Evolutionary conservation across 1,139 yeast species (phyloP).

Genomic region (Geotrichum restrictum): DNA sequence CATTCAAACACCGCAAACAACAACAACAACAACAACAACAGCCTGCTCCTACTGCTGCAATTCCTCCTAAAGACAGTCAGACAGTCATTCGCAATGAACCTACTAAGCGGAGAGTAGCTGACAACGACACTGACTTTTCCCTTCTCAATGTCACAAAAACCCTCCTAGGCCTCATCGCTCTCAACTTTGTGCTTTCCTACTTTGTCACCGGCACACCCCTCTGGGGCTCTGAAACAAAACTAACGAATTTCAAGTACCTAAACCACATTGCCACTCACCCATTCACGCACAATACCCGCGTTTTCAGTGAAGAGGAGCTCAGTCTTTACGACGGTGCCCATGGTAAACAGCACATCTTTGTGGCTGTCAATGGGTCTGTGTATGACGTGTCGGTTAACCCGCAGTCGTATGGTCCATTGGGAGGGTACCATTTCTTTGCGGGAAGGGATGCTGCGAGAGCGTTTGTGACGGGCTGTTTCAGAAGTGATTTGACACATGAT

Average conservation of each 20-base stretch:
- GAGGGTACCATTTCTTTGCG: slow-evolving; percentile 57
- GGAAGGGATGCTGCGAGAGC: slow-evolving; percentile 75
- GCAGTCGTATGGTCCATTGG: slow-evolving; percentile 60
- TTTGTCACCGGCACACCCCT: slow-evolving; percentile 38
- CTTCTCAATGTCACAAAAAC: slow-evolving; percentile 46
- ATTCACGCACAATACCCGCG: slow-evolving; percentile 32
- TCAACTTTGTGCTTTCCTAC: slow-evolving; percentile 45
- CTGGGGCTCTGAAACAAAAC: slow-evolving; percentile 49
- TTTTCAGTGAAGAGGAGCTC: slow-evolving; percentile 49
- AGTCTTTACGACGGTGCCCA: slow-evolving; percentile 51
- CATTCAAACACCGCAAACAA: slow-evolving; percentile 6
- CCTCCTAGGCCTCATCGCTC: slow-evolving; percentile 46
- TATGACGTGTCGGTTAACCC: slow-evolving; percentile 63
- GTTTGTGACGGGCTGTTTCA: slow-evolving; percentile 72
- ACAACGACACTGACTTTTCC: slow-evolving; percentile 24
- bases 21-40: not conserved
- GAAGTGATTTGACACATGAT: slow-evolving; percentile 58
- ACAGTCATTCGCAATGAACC: slow-evolving; percentile 17
- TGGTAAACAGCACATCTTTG: slow-evolving; percentile 53
- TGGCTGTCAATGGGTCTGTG: slow-evolving; percentile 64
- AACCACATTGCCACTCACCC: slow-evolving; percentile 31
- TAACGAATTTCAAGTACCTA: slow-evolving; percentile 47
- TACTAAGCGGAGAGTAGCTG: slow-evolving; percentile 8
- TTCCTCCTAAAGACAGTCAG: not conserved
- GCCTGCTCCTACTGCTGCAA: not conserved